Evolutionary conservation across 139 green algal genomes (phyloP).

Genomic region (Chlamydomonas asymmetrica): DNA sequence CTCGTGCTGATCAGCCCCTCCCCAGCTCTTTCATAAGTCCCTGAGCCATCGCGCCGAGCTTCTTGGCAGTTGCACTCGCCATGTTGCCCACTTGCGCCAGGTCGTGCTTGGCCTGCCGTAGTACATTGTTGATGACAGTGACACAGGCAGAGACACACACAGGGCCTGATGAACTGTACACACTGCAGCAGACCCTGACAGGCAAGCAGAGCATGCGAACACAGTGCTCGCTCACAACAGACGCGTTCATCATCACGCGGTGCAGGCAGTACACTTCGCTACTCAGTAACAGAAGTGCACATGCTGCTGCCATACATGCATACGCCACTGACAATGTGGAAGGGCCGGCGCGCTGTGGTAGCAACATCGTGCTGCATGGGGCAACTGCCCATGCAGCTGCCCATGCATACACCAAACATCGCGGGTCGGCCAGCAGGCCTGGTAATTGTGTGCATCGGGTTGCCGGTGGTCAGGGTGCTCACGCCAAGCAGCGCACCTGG

Average conservation of each 20-base stretch:
- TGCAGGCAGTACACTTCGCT: not conserved
- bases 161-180: not conserved
- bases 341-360: not conserved
- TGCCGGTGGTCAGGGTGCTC: not conserved
- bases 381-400: not conserved
- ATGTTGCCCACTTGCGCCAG: conserved; percentile 69
- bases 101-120: conserved; percentile 74
- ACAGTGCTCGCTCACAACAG: not conserved
- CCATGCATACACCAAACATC: not conserved
- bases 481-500: conserved; percentile 39
- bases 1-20: too few species aligned
- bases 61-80: conserved; percentile 57
- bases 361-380: not conserved
- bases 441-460: too few species aligned
- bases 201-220: not conserved
- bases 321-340: not conserved
- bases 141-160: not conserved
- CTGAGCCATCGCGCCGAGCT: conserved; percentile 71
- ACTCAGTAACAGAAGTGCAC: not conserved
- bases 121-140: not conserved
- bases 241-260: not conserved
- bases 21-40: too few species aligned
- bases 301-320: not conserved
- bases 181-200: not conserved
- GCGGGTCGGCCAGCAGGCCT: not conserved